These are phyloP conservation scores for Cercis canadensis DNA, from an alignment of 306 rosid species.

Conservation along the genomic window DNA sequence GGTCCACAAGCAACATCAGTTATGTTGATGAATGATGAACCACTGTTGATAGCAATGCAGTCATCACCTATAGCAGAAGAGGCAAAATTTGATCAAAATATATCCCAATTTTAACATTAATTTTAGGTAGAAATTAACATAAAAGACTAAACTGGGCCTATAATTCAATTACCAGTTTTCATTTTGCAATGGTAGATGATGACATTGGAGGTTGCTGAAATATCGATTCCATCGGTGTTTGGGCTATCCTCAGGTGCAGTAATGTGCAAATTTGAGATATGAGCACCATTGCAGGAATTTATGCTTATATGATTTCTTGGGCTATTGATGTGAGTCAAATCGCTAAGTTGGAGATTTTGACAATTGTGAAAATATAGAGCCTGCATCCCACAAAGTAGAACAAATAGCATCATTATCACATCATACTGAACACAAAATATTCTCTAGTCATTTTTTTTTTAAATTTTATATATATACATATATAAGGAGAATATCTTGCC, in stretches of 20 bases:
- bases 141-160: too few species aligned
- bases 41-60: too few species aligned
- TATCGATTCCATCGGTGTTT: constrained; percentile 64
- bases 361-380: constrained; percentile 29
- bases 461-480: too few species aligned
- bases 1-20: constrained; percentile 54
- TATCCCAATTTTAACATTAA: too few species aligned
- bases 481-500: too few species aligned
- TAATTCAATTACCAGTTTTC: constrained; percentile 42
- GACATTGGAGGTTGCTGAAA: constrained; percentile 37
- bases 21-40: constrained; percentile 30
- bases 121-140: too few species aligned
- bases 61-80: too few species aligned
- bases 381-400: constrained; percentile 1
- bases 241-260: constrained; percentile 57
- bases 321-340: constrained; percentile 35
- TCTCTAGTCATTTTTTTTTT: too few species aligned
- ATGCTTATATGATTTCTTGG: constrained; percentile 49
- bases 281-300: background rate
- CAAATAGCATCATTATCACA: too few species aligned
- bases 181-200: constrained; percentile 25
- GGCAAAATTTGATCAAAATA: too few species aligned
- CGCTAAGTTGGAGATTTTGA: constrained; percentile 26
- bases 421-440: too few species aligned
- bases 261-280: constrained; percentile 31